Conservation (phyloP, 1,284 basidiomycete species). For the Ceratobasidium sp. region DNA sequence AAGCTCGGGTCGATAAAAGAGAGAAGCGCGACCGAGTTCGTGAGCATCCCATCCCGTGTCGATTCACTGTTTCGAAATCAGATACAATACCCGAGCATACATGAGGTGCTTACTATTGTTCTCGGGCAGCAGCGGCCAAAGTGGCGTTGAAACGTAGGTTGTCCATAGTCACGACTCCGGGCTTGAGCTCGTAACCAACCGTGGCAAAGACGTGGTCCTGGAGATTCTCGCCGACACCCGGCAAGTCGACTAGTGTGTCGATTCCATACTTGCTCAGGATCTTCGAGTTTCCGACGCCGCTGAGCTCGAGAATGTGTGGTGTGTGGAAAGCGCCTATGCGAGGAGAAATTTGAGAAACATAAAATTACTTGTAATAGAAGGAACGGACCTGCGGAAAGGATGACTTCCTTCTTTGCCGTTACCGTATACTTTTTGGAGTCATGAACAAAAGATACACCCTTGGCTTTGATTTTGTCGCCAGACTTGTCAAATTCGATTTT, state of each 20-base stretch:
- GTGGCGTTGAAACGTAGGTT: conserved; percentile 19
- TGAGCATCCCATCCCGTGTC: conserved; percentile 26
- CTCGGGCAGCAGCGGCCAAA: not conserved
- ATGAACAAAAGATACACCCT: conserved; percentile 45
- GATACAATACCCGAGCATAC: no score
- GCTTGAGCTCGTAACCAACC: conserved; percentile 33
- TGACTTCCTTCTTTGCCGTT: conserved; percentile 49
- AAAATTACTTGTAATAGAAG: not conserved
- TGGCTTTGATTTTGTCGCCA: conserved; percentile 39
- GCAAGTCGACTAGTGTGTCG: conserved; percentile 49
- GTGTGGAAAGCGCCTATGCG: conserved; percentile 49
- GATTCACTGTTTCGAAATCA: conserved; percentile 4
- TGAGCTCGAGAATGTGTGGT: conserved; percentile 57
- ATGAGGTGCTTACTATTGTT: conserved; percentile 13
- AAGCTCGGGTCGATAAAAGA: conserved; percentile 34
- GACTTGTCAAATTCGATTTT: conserved; percentile 43
- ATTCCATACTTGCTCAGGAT: conserved; percentile 51
- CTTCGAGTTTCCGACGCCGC: conserved; percentile 55
- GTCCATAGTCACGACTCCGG: conserved; percentile 24
- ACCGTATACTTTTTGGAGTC: conserved; percentile 44
- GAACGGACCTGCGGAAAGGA: conserved; percentile 51
- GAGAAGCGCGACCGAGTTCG: conserved; percentile 20
- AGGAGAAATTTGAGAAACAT: not conserved
- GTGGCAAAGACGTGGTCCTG: conserved; percentile 48
- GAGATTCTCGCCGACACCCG: conserved; percentile 54